Evolutionary conservation across 106 monocot genomes (phyloP).

Genomic region (Acanthochlamys bracteata): DNA sequence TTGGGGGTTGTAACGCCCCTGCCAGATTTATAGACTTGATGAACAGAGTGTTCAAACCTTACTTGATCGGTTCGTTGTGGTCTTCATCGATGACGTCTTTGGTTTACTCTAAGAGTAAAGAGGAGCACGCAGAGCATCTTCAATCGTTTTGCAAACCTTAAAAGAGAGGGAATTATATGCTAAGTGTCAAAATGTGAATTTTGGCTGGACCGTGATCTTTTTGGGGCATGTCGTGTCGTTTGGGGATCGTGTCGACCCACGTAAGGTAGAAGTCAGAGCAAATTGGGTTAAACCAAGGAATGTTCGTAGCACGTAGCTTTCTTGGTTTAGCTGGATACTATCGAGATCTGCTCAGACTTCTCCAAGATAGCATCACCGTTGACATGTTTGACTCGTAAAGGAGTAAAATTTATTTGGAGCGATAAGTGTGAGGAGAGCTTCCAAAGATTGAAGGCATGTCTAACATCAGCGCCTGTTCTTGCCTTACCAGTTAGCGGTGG

Average conservation of each 20-base stretch:
- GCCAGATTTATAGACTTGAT: constrained; percentile 2
- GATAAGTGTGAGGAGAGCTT: background rate
- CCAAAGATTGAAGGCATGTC: background rate
- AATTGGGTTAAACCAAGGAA: background rate
- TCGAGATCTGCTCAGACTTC: background rate
- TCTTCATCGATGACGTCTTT: constrained; percentile 8
- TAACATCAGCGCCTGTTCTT: background rate
- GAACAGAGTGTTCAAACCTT: background rate
- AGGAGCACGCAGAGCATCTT: too few species aligned
- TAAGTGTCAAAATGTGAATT: constrained; percentile 7
- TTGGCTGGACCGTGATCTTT: background rate
- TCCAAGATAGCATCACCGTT: background rate
- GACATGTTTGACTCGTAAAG: background rate
- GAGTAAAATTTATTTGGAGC: background rate
- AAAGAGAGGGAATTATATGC: background rate
- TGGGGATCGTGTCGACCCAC: background rate
- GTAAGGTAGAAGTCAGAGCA: background rate
- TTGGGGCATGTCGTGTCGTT: background rate
- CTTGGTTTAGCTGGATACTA: background rate
- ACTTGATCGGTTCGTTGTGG: constrained; percentile 3
- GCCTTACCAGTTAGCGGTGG: background rate
- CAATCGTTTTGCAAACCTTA: too few species aligned
- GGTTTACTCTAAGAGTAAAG: background rate
- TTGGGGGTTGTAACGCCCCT: background rate
- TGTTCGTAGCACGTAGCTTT: background rate